Evolutionary conservation across 129 eudicot genomes (phyloP), one percentile per base, ranked within the genome.

Genomic region (Centrapalus pauciflorus): DNA sequence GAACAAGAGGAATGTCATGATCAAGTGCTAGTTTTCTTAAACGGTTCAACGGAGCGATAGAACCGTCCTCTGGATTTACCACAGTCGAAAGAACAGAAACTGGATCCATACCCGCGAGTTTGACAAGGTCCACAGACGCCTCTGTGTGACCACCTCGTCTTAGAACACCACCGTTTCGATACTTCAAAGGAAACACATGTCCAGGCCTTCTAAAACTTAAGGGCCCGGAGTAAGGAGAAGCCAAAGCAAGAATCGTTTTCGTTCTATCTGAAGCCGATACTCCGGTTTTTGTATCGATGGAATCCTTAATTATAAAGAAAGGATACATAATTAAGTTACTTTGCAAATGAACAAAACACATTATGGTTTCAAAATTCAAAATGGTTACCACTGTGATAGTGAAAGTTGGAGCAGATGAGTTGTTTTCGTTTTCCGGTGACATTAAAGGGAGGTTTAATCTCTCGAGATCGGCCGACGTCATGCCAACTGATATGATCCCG

Each of bases 321-420:
- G n/a, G n/a, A 61, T n/a, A 20, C 38, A 7, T 2, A 59, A 68
- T 17, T 32, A 13, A 78, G 55, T 46, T 32, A 41, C 26, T 63
- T 54, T 51, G 14, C 21, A 56, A 34, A 40, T 41, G 58, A 62
- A 50, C 14, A 2, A 51, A 25, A 50, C 48, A 50, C 49, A 7
- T 54, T 24, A 67, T 2, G 27, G 17, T 41, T 12, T 29, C 20
- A 10, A 17, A 67, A 27, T 41, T 9, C 28, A 66, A n/a, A n/a
- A n/a, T n/a, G n/a, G n/a, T 21, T 91, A 92, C 98, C 98, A 88
- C 98, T 2, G 98, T 81, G 66, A 92, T 29, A 0, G 98, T 88
- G 77, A 88, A 92, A 4, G 95, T 78, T 8, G 98, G 95, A 32
- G 89, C 87, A 64, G 66, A 76, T 4, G 90, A 82, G 63, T 85